Conservation (phyloP, 2,329 filamentous ascomycete genomes). For the Penicillium janthinellum region DNA sequence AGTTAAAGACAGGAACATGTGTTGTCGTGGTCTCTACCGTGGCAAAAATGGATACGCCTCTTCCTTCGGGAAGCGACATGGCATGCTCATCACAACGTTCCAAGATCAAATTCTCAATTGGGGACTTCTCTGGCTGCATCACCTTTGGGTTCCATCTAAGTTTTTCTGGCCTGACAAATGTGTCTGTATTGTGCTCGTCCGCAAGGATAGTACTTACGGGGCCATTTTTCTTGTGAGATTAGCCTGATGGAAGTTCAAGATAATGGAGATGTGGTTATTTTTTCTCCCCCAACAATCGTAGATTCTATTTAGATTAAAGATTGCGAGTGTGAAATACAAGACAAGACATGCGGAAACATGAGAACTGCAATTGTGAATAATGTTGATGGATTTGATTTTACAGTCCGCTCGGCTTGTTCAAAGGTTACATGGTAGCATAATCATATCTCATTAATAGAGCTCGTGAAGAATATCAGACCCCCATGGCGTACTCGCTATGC, state of each 20-base stretch:
- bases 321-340: no score
- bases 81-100: constrained; percentile 12
- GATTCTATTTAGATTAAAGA: no score
- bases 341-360: no score
- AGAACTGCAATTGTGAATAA: no score
- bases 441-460: constrained; percentile 4
- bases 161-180: not conserved
- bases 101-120: constrained; percentile 16
- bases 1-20: constrained; percentile 8
- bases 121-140: constrained; percentile 22
- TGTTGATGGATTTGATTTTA: no score
- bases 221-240: not conserved
- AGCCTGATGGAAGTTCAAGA: constrained; percentile 2
- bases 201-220: constrained; percentile 19
- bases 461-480: not conserved
- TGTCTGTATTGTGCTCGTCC: constrained; percentile 19
- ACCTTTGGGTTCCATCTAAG: constrained; percentile 7
- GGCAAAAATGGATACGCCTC: constrained; percentile 10
- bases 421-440: not conserved
- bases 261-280: constrained; percentile 22
- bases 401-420: not conserved
- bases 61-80: constrained; percentile 6
- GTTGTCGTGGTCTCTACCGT: constrained; percentile 6
- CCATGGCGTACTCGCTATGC: constrained; percentile 12
- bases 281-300: constrained; percentile 17